A percentile compares a stretch with the other conserved stretches of the same genome.
These are phyloP conservation scores for Aureobasidium sp. DNA, from an alignment of 2,329 filamentous ascomycete species.

Conservation along the genomic window DNA sequence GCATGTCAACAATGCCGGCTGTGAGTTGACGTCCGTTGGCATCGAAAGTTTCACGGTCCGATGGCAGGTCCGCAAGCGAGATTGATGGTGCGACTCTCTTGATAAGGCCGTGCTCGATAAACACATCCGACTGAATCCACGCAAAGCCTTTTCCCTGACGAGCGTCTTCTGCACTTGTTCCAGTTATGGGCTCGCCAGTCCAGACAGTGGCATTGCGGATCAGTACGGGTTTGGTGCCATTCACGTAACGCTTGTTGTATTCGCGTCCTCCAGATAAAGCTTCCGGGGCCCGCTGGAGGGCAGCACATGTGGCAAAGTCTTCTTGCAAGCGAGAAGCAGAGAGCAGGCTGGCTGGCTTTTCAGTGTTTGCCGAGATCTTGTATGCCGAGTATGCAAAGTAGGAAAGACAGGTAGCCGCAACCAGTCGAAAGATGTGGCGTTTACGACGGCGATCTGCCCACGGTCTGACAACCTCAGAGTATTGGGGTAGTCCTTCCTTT, in stretches of 20 bases:
- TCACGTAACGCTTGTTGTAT: slow-evolving; percentile 52
- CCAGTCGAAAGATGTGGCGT: slow-evolving; percentile 9
- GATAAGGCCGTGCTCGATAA: slow-evolving; percentile 54
- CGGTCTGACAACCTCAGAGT: slow-evolving; percentile 10
- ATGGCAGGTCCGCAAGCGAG: slow-evolving; percentile 34
- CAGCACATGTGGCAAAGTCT: slow-evolving; percentile 49
- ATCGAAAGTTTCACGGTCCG: slow-evolving; percentile 46
- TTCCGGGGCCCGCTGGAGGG: slow-evolving; percentile 46
- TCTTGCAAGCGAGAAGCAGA: slow-evolving; percentile 46
- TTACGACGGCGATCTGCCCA: slow-evolving; percentile 4
- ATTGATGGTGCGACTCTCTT: slow-evolving; percentile 44
- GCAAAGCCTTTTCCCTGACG: slow-evolving; percentile 50
- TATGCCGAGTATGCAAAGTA: slow-evolving; percentile 12
- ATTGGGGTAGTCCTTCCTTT: slow-evolving; percentile 11
- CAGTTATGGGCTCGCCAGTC: slow-evolving; percentile 52
- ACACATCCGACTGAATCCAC: slow-evolving; percentile 54
- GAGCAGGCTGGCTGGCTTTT: slow-evolving; percentile 26
- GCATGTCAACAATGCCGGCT: slow-evolving; percentile 63
- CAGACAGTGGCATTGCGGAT: slow-evolving; percentile 61
- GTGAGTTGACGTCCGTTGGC: slow-evolving; percentile 55
- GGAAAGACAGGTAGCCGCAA: slow-evolving; percentile 7
- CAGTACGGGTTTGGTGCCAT: slow-evolving; percentile 51
- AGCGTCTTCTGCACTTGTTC: slow-evolving; percentile 47
- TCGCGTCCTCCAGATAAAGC: slow-evolving; percentile 50
- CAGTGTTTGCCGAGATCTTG: slow-evolving; percentile 10